Conservation (phyloP, 371 early-diverging fungal genomes). For the Mucor lusitanicus region DNA sequence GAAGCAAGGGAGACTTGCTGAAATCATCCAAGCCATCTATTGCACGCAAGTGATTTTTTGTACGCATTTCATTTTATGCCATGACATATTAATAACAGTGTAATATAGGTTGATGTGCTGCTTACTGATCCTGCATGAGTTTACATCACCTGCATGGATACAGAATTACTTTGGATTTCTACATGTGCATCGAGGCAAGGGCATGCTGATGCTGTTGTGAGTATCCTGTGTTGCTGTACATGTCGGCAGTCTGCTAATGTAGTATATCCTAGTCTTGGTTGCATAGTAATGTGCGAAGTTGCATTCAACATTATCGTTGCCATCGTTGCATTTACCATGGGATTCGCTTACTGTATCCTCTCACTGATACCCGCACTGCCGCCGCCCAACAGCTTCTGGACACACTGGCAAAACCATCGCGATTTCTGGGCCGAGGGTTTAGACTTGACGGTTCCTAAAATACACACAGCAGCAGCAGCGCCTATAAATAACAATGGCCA, state of each 20-base stretch:
- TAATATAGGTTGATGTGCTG: slow-evolving; percentile 23
- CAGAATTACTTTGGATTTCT: slow-evolving; percentile 42
- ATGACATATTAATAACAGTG: background rate
- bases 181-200: slow-evolving; percentile 36
- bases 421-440: slow-evolving; percentile 42
- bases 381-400: slow-evolving; percentile 32
- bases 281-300: slow-evolving; percentile 35
- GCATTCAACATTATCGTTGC: slow-evolving; percentile 41
- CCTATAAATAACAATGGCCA: background rate
- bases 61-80: background rate
- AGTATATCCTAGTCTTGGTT: slow-evolving; percentile 47
- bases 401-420: slow-evolving; percentile 39
- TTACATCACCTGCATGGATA: slow-evolving; percentile 23
- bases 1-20: slow-evolving; percentile 30
- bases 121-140: slow-evolving; percentile 32
- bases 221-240: too few relatives aligned
- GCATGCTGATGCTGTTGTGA: slow-evolving; percentile 41
- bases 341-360: slow-evolving; percentile 34
- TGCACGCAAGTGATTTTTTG: slow-evolving; percentile 28
- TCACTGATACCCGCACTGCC: slow-evolving; percentile 32
- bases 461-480: background rate
- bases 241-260: too few relatives aligned
- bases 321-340: slow-evolving; percentile 37
- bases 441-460: slow-evolving; percentile 16
- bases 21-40: slow-evolving; percentile 43